Conservation (phyloP, 2,329 filamentous ascomycete species). For the Colletotrichum agaves region DNA sequence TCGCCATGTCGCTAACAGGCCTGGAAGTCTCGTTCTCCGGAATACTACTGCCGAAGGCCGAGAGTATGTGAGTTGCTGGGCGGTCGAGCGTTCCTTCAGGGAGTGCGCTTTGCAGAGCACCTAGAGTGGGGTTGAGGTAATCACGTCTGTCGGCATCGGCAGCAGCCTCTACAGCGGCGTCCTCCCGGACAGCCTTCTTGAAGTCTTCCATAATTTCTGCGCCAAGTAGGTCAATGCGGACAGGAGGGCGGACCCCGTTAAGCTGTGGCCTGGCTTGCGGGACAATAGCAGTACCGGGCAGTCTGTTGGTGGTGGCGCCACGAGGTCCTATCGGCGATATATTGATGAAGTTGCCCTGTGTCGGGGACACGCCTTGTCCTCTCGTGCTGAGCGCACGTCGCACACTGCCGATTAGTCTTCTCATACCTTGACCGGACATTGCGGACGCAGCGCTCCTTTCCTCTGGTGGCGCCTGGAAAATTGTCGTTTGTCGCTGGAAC, state of each 20-base stretch:
- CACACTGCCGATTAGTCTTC: constrained; percentile 86
- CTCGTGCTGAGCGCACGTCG: constrained; percentile 80
- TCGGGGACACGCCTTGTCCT: constrained; percentile 55
- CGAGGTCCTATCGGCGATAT: constrained; percentile 61
- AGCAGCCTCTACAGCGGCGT: constrained; percentile 57
- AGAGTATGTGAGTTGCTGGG: constrained; percentile 57
- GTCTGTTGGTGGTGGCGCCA: constrained; percentile 66
- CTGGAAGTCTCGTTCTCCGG: constrained; percentile 48
- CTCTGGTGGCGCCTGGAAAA: constrained; percentile 56
- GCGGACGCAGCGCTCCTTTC: constrained; percentile 59
- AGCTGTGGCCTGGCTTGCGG: constrained; percentile 62
- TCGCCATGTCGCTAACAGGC: constrained; percentile 63
- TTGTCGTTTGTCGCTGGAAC: constrained; percentile 63
- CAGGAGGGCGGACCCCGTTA: constrained; percentile 59
- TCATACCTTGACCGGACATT: constrained; percentile 80
- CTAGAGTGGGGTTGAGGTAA: constrained; percentile 9
- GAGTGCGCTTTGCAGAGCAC: constrained; percentile 29
- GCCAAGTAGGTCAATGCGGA: constrained; percentile 85
- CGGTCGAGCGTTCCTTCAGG: constrained; percentile 50
- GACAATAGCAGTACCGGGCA: constrained; percentile 70
- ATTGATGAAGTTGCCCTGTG: constrained; percentile 59
- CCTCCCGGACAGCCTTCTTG: constrained; percentile 77
- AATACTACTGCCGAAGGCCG: constrained; percentile 50
- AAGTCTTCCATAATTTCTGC: constrained; percentile 83
- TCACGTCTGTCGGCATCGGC: constrained; percentile 38